These are phyloP conservation scores for Pythium apleroticum DNA, from an alignment of 352 stramenopile species.

Conservation along the genomic window DNA sequence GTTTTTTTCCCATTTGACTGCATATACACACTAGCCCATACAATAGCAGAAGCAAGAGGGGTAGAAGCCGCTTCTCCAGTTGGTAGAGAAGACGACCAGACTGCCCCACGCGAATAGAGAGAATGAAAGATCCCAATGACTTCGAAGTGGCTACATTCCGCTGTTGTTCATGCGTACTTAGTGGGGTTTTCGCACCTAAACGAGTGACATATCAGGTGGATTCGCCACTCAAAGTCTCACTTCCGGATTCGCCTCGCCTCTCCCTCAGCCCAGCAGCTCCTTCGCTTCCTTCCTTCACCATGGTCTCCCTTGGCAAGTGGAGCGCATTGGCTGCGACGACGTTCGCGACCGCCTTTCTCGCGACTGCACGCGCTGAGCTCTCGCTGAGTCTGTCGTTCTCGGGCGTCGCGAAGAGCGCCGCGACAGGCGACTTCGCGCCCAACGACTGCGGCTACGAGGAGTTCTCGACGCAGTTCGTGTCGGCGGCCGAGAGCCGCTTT, in stretches of 20 bases:
- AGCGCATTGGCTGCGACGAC: background rate
- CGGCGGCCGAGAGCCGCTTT: slow-evolving; percentile 31
- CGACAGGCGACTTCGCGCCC: slow-evolving; percentile 23
- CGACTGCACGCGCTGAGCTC: background rate
- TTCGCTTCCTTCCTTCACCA: background rate
- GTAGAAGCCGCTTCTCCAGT: slow-evolving; percentile 1
- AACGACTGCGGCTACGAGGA: slow-evolving; percentile 30
- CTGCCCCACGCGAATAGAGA: background rate
- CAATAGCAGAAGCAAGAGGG: background rate
- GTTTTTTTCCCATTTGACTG: background rate
- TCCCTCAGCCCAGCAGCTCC: background rate
- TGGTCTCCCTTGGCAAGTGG: background rate
- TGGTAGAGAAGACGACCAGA: background rate
- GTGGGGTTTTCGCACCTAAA: background rate
- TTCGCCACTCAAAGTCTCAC: background rate
- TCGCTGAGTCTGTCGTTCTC: slow-evolving; percentile 14
- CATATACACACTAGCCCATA: background rate
- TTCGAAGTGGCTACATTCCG: background rate
- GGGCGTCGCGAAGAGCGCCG: slow-evolving; percentile 22
- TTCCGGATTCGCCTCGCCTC: background rate
- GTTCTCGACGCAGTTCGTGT: slow-evolving; percentile 26
- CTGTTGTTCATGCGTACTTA: background rate
- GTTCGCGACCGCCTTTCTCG: background rate
- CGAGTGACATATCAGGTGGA: background rate
- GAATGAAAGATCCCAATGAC: too few species aligned